phyloP scores from a whole-genome alignment of 495 filamentous ascomycete genomes.

The Tirmania nivea region DNA sequence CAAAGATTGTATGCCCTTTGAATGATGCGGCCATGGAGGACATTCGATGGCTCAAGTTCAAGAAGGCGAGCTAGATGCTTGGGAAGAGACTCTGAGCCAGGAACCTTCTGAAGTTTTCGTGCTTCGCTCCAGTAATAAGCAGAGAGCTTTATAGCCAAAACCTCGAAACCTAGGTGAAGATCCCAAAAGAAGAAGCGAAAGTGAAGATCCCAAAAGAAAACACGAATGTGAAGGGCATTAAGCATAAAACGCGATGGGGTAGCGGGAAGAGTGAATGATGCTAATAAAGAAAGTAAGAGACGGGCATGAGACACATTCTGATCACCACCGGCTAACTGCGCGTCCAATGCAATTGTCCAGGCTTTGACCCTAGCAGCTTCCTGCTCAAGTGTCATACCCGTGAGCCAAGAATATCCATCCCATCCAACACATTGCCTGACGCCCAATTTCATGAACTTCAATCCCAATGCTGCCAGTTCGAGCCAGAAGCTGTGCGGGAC shows the following conservation, averaged over 20 bases:
- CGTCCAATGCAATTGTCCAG: slow-evolving; percentile 86
- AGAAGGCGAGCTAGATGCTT: slow-evolving; percentile 53
- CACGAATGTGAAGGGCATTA: slow-evolving; percentile 74
- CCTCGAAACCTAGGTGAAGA: slow-evolving; percentile 39
- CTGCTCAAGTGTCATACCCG: slow-evolving; percentile 62
- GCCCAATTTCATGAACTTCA: slow-evolving; percentile 63
- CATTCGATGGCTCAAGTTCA: slow-evolving; percentile 53
- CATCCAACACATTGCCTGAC: slow-evolving; percentile 58
- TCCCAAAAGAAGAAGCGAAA: slow-evolving; percentile 77
- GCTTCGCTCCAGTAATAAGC: slow-evolving; percentile 64
- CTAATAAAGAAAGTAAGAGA: slow-evolving; percentile 67
- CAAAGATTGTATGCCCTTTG: slow-evolving; percentile 80
- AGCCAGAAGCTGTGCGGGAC: slow-evolving; percentile 77
- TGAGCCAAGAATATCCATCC: slow-evolving; percentile 50
- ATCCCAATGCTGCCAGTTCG: slow-evolving; percentile 56
- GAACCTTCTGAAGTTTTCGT: slow-evolving; percentile 31
- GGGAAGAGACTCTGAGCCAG: slow-evolving; percentile 41
- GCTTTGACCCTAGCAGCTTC: slow-evolving; percentile 75
- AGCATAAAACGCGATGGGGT: slow-evolving; percentile 76
- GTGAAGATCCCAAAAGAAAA: slow-evolving; percentile 71
- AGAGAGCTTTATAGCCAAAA: slow-evolving; percentile 44
- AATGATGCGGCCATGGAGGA: slow-evolving; percentile 52
- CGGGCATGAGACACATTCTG: slow-evolving; percentile 72
- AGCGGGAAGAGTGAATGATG: slow-evolving; percentile 66
- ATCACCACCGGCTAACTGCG: slow-evolving; percentile 86